Conservation (phyloP, 176 grass and related monocot species). For the Raddia distichophylla region DNA sequence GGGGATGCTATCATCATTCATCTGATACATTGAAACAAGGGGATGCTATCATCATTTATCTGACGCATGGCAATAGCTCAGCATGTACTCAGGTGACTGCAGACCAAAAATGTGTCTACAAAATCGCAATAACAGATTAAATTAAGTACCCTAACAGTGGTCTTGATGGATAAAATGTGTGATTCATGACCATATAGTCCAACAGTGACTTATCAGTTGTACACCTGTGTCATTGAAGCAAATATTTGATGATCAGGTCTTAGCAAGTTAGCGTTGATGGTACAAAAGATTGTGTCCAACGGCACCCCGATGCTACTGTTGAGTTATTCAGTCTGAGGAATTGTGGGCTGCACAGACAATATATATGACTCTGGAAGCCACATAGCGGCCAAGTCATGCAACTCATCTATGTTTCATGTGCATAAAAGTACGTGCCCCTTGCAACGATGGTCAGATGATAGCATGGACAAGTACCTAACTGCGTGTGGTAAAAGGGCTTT, state of each 20-base stretch:
- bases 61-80: constrained; percentile 16
- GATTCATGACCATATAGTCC: constrained; percentile 21
- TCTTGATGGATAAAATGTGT: constrained; percentile 28
- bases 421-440: not conserved
- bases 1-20: constrained; percentile 6
- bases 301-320: not conserved
- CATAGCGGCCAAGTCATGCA: constrained; percentile 30
- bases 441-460: constrained; percentile 18
- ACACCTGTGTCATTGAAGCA: constrained; percentile 3
- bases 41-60: not conserved
- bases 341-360: constrained; percentile 6
- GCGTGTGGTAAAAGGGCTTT: constrained; percentile 42
- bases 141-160: not conserved
- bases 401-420: constrained; percentile 37
- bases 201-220: constrained; percentile 9
- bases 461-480: constrained; percentile 42
- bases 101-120: not conserved
- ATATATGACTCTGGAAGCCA: constrained; percentile 36
- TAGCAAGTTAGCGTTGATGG: constrained; percentile 18
- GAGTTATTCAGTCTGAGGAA: constrained; percentile 27
- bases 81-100: constrained; percentile 25
- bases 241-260: not conserved
- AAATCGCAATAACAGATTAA: not conserved
- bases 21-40: constrained; percentile 14
- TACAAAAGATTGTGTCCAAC: not conserved